A percentile compares a stretch with the other conserved stretches of the same genome.
Evolutionary conservation across 371 early-diverging fungal genomes (phyloP).

Genomic region (Mortierella sp.): DNA sequence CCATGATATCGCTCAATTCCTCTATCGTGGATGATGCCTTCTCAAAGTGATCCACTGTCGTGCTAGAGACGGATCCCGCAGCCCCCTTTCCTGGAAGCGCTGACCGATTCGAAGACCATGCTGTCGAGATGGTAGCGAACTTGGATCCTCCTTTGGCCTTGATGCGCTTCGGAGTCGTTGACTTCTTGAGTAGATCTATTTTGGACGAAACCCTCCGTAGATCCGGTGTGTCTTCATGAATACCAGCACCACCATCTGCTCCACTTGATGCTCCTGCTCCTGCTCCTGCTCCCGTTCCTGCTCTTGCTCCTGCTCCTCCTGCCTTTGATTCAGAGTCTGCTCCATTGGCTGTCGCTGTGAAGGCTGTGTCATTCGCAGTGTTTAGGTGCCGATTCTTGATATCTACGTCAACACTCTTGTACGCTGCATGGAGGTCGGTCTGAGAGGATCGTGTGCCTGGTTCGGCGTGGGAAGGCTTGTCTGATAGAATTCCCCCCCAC

Average conservation of each 20-base stretch:
- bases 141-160: slow-evolving; percentile 33
- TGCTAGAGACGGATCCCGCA: slow-evolving; percentile 32
- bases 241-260: too few relatives aligned
- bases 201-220: slow-evolving; percentile 39
- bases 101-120: slow-evolving; percentile 35
- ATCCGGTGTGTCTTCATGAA: slow-evolving; percentile 10
- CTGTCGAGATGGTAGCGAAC: slow-evolving; percentile 48
- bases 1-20: slow-evolving; percentile 19
- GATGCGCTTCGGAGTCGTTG: slow-evolving; percentile 23
- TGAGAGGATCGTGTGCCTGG: slow-evolving; percentile 20
- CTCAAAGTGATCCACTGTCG: slow-evolving; percentile 35
- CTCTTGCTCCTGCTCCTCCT: slow-evolving; percentile 2
- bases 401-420: slow-evolving; percentile 14
- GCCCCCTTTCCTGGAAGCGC: slow-evolving; percentile 18
- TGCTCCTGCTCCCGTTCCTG: not conserved
- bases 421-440: slow-evolving; percentile 21
- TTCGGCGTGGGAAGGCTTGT: slow-evolving; percentile 8
- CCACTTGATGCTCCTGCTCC: too few relatives aligned
- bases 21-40: slow-evolving; percentile 14
- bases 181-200: slow-evolving; percentile 44
- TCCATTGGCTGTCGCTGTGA: slow-evolving; percentile 5
- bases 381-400: slow-evolving; percentile 9
- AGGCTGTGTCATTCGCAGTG: slow-evolving; percentile 3
- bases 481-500: slow-evolving; percentile 45
- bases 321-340: not conserved